A percentile compares a stretch with the other conserved stretches of the same genome.
These are phyloP conservation scores for Penicillium steckii DNA, from an alignment of 495 filamentous ascomycete genomes.

Conservation along the genomic window DNA sequence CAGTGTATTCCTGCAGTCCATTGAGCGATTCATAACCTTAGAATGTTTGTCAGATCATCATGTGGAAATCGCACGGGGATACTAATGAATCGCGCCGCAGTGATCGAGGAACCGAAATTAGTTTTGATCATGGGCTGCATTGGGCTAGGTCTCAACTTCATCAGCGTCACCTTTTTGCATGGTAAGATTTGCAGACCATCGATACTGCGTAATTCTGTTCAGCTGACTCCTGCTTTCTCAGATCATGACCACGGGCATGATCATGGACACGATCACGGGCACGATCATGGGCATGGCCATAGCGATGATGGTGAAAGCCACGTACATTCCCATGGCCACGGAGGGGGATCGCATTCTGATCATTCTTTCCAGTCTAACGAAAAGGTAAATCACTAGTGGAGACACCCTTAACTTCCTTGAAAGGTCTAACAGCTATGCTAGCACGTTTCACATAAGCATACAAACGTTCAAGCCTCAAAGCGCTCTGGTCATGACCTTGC, in stretches of 20 bases:
- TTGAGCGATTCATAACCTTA: slow-evolving; percentile 69
- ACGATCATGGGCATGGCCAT: slow-evolving; percentile 14
- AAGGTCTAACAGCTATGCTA: neutral
- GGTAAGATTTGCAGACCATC: slow-evolving; percentile 34
- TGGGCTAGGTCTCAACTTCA: slow-evolving; percentile 75
- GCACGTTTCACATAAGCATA: slow-evolving; percentile 11
- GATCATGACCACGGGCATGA: slow-evolving; percentile 15
- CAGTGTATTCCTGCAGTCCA: slow-evolving; percentile 87
- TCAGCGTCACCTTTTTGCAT: slow-evolving; percentile 75
- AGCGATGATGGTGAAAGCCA: neutral
- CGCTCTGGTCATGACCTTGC: slow-evolving; percentile 30
- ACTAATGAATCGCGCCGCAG: slow-evolving; percentile 23
- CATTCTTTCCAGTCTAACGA: neutral
- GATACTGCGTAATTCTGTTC: too few relatives aligned
- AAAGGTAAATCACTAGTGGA: neutral
- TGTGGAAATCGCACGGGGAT: slow-evolving; percentile 6
- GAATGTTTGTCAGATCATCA: slow-evolving; percentile 28
- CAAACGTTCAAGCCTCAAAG: neutral
- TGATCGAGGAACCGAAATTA: slow-evolving; percentile 67
- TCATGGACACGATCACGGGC: slow-evolving; percentile 18
- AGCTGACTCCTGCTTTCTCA: too few relatives aligned
- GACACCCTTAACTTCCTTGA: too few relatives aligned
- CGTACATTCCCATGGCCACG: too few relatives aligned
- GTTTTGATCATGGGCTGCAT: slow-evolving; percentile 75
- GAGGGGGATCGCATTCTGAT: too few relatives aligned